Evolutionary conservation across 805 yeast species (phyloP), one percentile per base, ranked within the genome.

Genomic region (Starmerella floris): DNA sequence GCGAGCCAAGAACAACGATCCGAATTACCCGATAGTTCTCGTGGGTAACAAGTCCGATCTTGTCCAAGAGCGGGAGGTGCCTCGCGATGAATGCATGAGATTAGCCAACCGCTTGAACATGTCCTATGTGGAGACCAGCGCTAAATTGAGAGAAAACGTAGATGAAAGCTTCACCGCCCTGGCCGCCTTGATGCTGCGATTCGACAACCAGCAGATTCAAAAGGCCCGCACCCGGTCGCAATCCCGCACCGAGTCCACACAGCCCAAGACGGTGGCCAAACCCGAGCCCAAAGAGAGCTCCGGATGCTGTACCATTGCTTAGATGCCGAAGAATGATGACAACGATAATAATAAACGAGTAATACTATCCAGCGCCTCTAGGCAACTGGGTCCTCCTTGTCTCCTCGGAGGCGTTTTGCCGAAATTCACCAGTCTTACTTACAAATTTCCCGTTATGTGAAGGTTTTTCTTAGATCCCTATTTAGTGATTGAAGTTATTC

Each of bases 31-130:
- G 21, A 81, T 87, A 81, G 94, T 83, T 6, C 67, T 87, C 23
- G 91, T 87, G 30, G 96, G 95, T 23, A 87, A 87, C 63, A 87
- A 87, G 62, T 73, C 77, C 37, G 97, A 87, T 64, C 68, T 87
- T 35, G 67, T 68, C 25, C 78, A 75, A 46, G 77, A 82, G 57
- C 73, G 95, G 56, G 83, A 83, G 57, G 88, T 87, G 10, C 69
- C 85, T 2, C 62, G 68, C 8, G 94, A 83, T 54, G 96, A 88
- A 59, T 95, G 93, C 41, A 91, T 81, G 58, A 69, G 71, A 41
- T 72, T 80, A 50, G 79, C 88, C 17, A 72, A 76, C 51, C 69
- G 70, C 37, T 67, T 83, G 37, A 81, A 79, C 35, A 59, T 67
- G 47, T 56, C 56, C 22, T 91, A 87, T 59, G 70, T 87, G 53